Base-by-base conservation (phyloP, 2,329 filamentous ascomycete species). In the Cordyceps militaris region DNA sequence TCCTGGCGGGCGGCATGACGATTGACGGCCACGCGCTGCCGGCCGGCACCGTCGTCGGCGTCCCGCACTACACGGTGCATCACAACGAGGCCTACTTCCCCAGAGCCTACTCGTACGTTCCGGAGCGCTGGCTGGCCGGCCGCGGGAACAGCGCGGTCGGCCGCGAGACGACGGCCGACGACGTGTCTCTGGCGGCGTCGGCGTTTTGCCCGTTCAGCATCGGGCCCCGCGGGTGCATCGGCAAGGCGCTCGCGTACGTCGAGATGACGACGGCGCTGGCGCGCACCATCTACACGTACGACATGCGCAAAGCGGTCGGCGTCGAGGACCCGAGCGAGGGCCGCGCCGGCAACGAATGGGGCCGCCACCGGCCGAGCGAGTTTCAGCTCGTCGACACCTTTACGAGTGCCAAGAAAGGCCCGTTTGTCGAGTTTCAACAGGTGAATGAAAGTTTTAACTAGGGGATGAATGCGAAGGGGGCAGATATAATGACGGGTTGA, bases 201-300 rank as follows among this genome's bases (percentile, higher is more conserved):
- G 88, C 88, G 0, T 93, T 89, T 71, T 90, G 86, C 61, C 87
- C 89, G 1, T 91, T 91, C 64, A 85, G 81, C 47, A 75, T 89
- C 61, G 87, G 87, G 0, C 83, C 86, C 0, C 74, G 87, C 11
- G 85, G 85, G 2, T 91, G 87, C 66, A 88, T 90, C 56, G 87
- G 87, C 0, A 89, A 89, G 76, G 79, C 80, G 0, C 71, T 88
- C 46, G 85, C 85, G 2, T 87, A 88, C 64, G 77, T 81, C 46
- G 86, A 89, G 74, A 81, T 88, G 79, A 81, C 75, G 53, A 79
- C 82, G 5, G 81, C 84, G 2, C 68, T 89, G 56, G 85, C 85
- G 34, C 71, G 85, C 14, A 74, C 83, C 21, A 65, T 89, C 59
- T 87, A 75, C 62, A 60, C 82, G 63, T 88, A 84, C 60, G 85